Evolutionary conservation across 2,329 filamentous ascomycete genomes (phyloP).

Genomic region (Epichloe scottii): DNA sequence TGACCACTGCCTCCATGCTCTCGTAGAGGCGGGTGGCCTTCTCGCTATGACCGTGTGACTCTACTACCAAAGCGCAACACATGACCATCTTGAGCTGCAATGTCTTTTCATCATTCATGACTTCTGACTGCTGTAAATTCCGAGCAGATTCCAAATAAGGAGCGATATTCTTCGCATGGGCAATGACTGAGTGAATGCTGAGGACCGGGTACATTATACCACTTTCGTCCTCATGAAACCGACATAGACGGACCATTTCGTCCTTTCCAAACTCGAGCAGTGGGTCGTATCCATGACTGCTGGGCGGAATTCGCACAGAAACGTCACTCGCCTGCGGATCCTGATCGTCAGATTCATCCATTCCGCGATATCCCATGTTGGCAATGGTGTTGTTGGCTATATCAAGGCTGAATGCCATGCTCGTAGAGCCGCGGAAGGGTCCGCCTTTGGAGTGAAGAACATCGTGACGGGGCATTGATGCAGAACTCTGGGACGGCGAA

Average conservation of each 20-base stretch:
- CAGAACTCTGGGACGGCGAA: conserved; percentile 30
- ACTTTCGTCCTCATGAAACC: conserved; percentile 78
- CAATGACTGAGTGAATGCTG: conserved; percentile 57
- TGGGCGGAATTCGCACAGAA: conserved; percentile 11
- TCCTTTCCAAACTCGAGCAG: conserved; percentile 67
- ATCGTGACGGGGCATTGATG: conserved; percentile 26
- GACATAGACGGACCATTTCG: conserved; percentile 67
- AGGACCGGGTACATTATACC: conserved; percentile 86
- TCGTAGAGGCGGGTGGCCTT: conserved; percentile 62
- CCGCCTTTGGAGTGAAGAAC: conserved; percentile 41
- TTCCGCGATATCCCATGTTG: conserved; percentile 71
- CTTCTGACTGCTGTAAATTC: conserved; percentile 20
- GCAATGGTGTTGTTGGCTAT: conserved; percentile 78
- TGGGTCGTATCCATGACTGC: conserved; percentile 47
- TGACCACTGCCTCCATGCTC: conserved; percentile 59
- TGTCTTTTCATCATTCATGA: conserved; percentile 40
- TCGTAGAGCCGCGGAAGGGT: conserved; percentile 74
- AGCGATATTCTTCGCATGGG: conserved; percentile 57
- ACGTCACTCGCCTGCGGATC: conserved; percentile 18
- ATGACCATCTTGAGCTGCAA: conserved; percentile 73
- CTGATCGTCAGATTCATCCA: conserved; percentile 51
- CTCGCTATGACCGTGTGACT: conserved; percentile 67
- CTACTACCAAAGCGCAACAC: conserved; percentile 63
- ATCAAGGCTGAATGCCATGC: conserved; percentile 71
- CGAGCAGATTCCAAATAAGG: conserved; percentile 52